Conservation (phyloP, 768 basidiomycete species). For the Pleurotus giganteus region DNA sequence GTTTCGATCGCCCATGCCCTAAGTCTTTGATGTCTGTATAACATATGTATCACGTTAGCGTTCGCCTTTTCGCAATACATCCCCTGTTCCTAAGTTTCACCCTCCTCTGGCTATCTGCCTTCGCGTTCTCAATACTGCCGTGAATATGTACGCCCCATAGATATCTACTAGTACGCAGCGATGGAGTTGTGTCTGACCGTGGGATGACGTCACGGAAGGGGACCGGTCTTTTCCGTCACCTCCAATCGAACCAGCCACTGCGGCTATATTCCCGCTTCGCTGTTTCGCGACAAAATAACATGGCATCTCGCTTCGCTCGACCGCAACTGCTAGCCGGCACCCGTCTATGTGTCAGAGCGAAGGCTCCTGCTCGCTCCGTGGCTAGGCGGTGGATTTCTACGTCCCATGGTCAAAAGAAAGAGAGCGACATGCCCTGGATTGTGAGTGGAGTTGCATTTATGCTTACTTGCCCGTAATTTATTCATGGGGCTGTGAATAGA, state of each 20-base stretch:
- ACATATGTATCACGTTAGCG: too few species aligned
- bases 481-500: not conserved
- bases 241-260: conserved; percentile 6
- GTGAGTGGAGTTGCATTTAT: conserved; percentile 9
- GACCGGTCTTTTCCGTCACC: conserved; percentile 14
- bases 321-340: conserved; percentile 6
- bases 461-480: not conserved
- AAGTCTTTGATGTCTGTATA: too few species aligned
- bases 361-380: conserved; percentile 3
- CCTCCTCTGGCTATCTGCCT: too few species aligned
- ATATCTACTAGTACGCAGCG: too few species aligned
- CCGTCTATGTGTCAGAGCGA: conserved; percentile 10
- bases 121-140: too few species aligned
- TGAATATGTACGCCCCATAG: too few species aligned
- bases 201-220: conserved; percentile 9
- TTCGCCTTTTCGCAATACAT: too few species aligned
- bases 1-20: too few species aligned
- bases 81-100: too few species aligned
- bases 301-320: conserved; percentile 15
- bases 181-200: not conserved
- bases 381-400: conserved; percentile 14
- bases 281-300: conserved; percentile 7
- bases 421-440: conserved; percentile 18
- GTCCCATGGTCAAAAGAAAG: conserved; percentile 12
- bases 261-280: not conserved